phyloP scores from a whole-genome alignment of 2,329 filamentous ascomycete genomes.

The Apiospora hydei region DNA sequence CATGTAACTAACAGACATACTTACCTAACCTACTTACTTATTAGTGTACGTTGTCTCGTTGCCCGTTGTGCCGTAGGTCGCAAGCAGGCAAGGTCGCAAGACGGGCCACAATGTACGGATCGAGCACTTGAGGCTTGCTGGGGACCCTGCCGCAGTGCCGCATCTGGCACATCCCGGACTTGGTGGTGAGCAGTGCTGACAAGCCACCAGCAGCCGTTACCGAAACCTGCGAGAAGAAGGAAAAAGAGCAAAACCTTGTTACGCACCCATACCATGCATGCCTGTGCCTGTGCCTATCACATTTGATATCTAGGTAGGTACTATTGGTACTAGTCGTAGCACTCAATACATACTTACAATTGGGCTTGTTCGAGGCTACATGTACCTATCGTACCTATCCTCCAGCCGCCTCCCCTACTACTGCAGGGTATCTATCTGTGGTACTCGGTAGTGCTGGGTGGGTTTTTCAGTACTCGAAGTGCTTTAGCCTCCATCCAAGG shows the following conservation, averaged over 20 bases:
- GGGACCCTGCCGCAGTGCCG: not conserved
- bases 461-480: not conserved
- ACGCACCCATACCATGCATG: not conserved
- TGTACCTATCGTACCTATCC: no score
- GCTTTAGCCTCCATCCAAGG: not conserved
- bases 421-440: not conserved
- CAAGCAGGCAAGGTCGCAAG: not conserved
- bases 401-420: no score
- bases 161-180: not conserved
- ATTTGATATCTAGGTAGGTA: not conserved
- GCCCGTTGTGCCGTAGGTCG: not conserved
- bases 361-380: not conserved
- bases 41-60: not conserved
- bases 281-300: not conserved
- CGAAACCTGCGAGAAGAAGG: not conserved
- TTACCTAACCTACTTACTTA: not conserved
- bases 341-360: not conserved
- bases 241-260: not conserved
- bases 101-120: not conserved
- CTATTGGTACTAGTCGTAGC: no score
- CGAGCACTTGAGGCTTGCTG: conserved; percentile 11
- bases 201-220: not conserved
- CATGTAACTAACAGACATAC: not conserved
- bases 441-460: not conserved
- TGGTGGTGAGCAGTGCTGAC: conserved; percentile 5